These are phyloP conservation scores for Mycena latifolia DNA, from an alignment of 768 basidiomycete genomes.

Conservation along the genomic window DNA sequence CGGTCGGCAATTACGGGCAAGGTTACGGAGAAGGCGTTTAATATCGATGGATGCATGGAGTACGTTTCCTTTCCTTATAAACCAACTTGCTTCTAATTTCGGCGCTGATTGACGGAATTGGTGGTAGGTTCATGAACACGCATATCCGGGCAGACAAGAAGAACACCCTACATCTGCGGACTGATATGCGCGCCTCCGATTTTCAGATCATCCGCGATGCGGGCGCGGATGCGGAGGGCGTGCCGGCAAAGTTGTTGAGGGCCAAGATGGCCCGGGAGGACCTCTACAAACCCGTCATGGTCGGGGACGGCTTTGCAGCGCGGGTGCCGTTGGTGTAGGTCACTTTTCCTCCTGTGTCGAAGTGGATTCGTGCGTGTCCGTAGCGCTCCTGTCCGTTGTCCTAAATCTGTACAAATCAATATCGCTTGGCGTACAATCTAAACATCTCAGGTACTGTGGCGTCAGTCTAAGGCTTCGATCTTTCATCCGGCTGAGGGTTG, in stretches of 20 bases:
- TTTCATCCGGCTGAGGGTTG: too few relatives aligned
- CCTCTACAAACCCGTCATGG: conserved; percentile 7
- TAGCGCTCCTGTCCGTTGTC: too few relatives aligned
- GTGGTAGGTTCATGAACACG: conserved; percentile 29
- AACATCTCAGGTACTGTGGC: too few relatives aligned
- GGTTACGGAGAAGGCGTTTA: background rate
- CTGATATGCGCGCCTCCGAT: conserved; percentile 12
- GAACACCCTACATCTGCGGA: conserved; percentile 21
- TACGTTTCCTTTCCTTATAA: background rate
- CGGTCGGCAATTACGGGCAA: conserved; percentile 20
- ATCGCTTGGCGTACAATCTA: too few relatives aligned
- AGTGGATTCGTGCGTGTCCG: too few relatives aligned
- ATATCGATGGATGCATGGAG: conserved; percentile 26
- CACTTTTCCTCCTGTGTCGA: too few relatives aligned
- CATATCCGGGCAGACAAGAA: too few relatives aligned
- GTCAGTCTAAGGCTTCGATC: too few relatives aligned
- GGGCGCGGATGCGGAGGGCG: background rate
- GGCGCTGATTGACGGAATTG: too few relatives aligned
- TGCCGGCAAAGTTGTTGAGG: background rate
- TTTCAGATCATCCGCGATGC: conserved; percentile 15
- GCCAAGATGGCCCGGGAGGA: conserved; percentile 13
- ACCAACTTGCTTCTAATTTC: background rate
- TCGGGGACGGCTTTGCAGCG: too few relatives aligned
- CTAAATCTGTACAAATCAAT: too few relatives aligned
- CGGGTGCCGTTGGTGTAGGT: too few relatives aligned